These are phyloP conservation scores for Calocybe gangraenosa DNA, from an alignment of 768 basidiomycete genomes.

Conservation along the genomic window DNA sequence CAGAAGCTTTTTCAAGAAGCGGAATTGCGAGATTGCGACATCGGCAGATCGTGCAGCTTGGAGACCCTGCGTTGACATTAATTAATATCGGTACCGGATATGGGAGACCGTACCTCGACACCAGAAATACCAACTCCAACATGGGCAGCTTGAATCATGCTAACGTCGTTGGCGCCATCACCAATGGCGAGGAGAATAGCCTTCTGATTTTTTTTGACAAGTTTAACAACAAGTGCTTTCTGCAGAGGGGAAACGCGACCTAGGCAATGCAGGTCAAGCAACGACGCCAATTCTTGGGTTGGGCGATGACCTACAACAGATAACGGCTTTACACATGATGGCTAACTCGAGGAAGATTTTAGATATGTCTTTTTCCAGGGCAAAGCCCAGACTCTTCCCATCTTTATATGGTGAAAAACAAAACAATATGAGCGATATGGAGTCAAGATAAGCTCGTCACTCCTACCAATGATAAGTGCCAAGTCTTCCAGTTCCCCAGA, in stretches of 20 bases:
- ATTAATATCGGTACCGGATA: background rate
- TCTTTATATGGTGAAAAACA: slow-evolving; percentile 42
- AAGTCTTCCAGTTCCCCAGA: slow-evolving; percentile 93
- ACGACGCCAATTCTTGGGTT: background rate
- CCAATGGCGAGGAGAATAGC: slow-evolving; percentile 95
- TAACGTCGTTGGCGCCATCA: slow-evolving; percentile 97
- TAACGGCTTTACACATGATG: slow-evolving; percentile 97
- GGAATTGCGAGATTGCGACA: slow-evolving; percentile 96
- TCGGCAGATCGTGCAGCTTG: slow-evolving; percentile 99
- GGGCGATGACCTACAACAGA: slow-evolving; percentile 71
- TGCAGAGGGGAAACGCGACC: slow-evolving; percentile 97
- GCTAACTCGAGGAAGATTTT: slow-evolving; percentile 91
- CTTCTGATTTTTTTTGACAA: slow-evolving; percentile 97
- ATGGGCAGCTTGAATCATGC: slow-evolving; percentile 99
- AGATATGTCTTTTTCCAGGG: slow-evolving; percentile 89
- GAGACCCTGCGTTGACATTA: slow-evolving; percentile 58
- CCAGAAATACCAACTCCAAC: slow-evolving; percentile 98
- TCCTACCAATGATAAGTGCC: slow-evolving; percentile 85
- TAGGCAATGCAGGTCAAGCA: slow-evolving; percentile 23
- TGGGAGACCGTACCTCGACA: slow-evolving; percentile 65
- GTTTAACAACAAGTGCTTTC: slow-evolving; percentile 95
- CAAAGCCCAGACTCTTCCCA: slow-evolving; percentile 91
- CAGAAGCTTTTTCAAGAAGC: slow-evolving; percentile 89
- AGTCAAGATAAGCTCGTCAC: background rate
- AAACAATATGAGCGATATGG: slow-evolving; percentile 10